A percentile compares a stretch with the other conserved stretches of the same genome.
Conservation (phyloP, 2,329 filamentous ascomycete species). For the Niveomyces coronatus region DNA sequence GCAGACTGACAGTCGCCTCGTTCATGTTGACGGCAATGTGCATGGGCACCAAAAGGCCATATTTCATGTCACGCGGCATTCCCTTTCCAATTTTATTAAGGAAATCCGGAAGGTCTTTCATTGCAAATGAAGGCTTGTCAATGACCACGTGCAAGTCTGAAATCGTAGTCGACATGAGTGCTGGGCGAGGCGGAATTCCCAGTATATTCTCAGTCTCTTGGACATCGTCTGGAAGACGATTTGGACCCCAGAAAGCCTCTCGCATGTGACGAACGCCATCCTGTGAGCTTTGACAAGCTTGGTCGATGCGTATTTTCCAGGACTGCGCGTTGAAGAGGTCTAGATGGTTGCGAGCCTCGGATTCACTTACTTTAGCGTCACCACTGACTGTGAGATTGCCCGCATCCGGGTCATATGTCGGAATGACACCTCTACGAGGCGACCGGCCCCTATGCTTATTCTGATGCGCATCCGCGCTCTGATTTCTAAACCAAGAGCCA, state of each 20-base stretch:
- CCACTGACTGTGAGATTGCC: slow-evolving; percentile 56
- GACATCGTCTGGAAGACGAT: slow-evolving; percentile 69
- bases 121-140: slow-evolving; percentile 87
- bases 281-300: slow-evolving; percentile 57
- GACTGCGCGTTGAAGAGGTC: slow-evolving; percentile 75
- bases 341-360: slow-evolving; percentile 66
- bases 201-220: slow-evolving; percentile 79
- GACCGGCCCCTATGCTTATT: slow-evolving; percentile 18
- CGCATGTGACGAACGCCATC: slow-evolving; percentile 71
- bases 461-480: slow-evolving; percentile 40
- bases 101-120: slow-evolving; percentile 73
- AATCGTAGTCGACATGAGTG: slow-evolving; percentile 69
- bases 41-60: slow-evolving; percentile 82
- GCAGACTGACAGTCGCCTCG: slow-evolving; percentile 73
- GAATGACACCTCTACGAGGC: slow-evolving; percentile 32
- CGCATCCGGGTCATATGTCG: slow-evolving; percentile 71
- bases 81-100: slow-evolving; percentile 89
- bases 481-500: slow-evolving; percentile 36
- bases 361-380: slow-evolving; percentile 59
- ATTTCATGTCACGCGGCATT: slow-evolving; percentile 85
- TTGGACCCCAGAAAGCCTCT: slow-evolving; percentile 69
- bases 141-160: slow-evolving; percentile 76
- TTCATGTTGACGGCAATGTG: slow-evolving; percentile 82
- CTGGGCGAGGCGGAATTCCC: slow-evolving; percentile 73
- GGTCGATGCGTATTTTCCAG: slow-evolving; percentile 87